Percentiles rank a stretch among this genome's conserved stretches.
Conservation (phyloP, 2,329 filamentous ascomycete species). For the Sporothrix inflata region DNA sequence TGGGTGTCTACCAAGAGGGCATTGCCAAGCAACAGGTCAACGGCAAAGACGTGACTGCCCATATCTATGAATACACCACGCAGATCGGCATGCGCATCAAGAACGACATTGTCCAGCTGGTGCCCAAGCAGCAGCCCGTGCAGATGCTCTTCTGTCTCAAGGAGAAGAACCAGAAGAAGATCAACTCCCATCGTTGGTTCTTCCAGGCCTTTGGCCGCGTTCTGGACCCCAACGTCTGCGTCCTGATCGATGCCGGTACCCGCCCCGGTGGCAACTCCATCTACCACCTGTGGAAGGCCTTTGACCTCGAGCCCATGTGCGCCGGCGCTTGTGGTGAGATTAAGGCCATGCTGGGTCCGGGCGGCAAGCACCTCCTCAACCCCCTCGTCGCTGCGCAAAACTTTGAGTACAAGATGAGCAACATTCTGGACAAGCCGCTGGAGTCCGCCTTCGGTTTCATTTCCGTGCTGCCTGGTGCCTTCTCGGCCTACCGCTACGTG, state of each 20-base stretch:
- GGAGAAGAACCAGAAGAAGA: slow-evolving; percentile 99
- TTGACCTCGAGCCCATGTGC: slow-evolving; percentile 96
- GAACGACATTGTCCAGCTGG: slow-evolving; percentile 82
- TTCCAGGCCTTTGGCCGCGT: slow-evolving; percentile 95
- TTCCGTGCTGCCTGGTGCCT: slow-evolving; percentile 89
- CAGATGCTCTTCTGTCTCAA: slow-evolving; percentile 98
- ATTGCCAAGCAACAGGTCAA: slow-evolving; percentile 99
- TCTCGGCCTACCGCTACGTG: slow-evolving; percentile 94
- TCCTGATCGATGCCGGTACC: slow-evolving; percentile 93
- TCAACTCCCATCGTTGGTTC: slow-evolving; percentile 99
- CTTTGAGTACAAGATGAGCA: slow-evolving; percentile 99
- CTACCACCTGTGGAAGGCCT: slow-evolving; percentile 98
- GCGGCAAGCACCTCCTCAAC: slow-evolving; percentile 82
- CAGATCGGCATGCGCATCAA: slow-evolving; percentile 88
- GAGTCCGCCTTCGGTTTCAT: slow-evolving; percentile 99
- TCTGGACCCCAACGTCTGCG: slow-evolving; percentile 93
- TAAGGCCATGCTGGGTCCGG: slow-evolving; percentile 91
- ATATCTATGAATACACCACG: slow-evolving; percentile 95
- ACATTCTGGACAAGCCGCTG: slow-evolving; percentile 95
- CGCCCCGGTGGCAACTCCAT: slow-evolving; percentile 92
- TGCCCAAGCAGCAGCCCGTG: slow-evolving; percentile 84
- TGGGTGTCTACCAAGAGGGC: slow-evolving; percentile 97
- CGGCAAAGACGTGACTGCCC: slow-evolving; percentile 91
- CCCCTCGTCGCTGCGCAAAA: slow-evolving; percentile 96
- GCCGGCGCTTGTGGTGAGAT: slow-evolving; percentile 95